Evolutionary conservation across 192 early-diverging fungal genomes (phyloP).

Genomic region (Coemansia javaensis): DNA sequence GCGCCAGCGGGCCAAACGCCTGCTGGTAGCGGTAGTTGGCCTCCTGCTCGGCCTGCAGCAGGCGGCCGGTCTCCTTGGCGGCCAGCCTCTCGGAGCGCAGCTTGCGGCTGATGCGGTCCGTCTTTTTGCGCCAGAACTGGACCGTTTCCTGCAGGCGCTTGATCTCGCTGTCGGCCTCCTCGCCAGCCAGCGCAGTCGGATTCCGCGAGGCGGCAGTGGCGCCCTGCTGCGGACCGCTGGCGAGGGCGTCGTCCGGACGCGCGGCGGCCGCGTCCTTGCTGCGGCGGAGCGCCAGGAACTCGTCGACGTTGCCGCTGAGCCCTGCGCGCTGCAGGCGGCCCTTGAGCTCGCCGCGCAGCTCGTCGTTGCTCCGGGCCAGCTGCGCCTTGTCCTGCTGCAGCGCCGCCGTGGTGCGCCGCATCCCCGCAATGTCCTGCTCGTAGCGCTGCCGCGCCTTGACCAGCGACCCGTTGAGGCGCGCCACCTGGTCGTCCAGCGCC

Average conservation of each 20-base stretch:
- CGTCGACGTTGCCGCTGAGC: conserved; percentile 44
- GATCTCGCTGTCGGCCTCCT: conserved; percentile 13
- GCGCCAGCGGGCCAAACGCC: conserved; percentile 24
- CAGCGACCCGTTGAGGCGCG: conserved; percentile 23
- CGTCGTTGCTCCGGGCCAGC: conserved; percentile 54
- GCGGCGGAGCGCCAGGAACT: conserved; percentile 36
- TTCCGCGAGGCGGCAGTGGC: no score
- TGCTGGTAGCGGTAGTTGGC: conserved; percentile 38
- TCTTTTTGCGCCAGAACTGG: conserved; percentile 41
- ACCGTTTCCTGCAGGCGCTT: conserved; percentile 28
- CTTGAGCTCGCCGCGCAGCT: conserved; percentile 54
- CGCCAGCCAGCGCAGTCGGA: no score
- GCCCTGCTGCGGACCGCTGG: not conserved
- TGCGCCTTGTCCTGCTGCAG: conserved; percentile 61
- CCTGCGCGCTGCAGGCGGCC: conserved; percentile 51
- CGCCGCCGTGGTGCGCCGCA: conserved; percentile 53
- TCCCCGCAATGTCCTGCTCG: conserved; percentile 58
- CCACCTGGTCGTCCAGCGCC: conserved; percentile 50
- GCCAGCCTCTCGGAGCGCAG: conserved; percentile 25
- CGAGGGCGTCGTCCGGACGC: not conserved
- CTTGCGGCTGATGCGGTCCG: conserved; percentile 33
- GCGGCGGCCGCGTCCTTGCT: conserved; percentile 2
- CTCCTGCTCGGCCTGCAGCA: conserved; percentile 34
- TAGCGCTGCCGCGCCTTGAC: conserved; percentile 53
- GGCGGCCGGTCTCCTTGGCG: conserved; percentile 19